Base-by-base conservation (phyloP, 2,329 filamentous ascomycete genomes). In the Domatiomyces catenatus region DNA sequence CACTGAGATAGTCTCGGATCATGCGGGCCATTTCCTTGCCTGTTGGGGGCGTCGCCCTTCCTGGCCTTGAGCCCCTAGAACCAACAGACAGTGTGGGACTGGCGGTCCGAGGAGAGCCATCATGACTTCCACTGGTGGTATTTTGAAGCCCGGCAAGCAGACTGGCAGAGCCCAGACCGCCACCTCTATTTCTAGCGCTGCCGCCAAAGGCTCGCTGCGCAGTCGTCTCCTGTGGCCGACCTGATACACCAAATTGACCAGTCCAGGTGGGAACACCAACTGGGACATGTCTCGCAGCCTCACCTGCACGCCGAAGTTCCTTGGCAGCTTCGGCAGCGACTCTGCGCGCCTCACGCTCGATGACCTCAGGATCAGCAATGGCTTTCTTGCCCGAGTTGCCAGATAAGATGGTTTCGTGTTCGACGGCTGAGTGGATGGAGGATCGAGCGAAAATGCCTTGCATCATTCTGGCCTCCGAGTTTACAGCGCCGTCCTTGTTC, bases 181-280 rank as follows among this genome's bases (percentile, higher is more conserved):
- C 56, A 42, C 56, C 61, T 53, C 56, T 50, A 44, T 52, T 48
- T 26, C 56, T 51, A 18, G 52, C 46, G 19, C 46, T 54, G 10
- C 52, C 61, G n/a, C 63, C 64, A 53, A 66, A 74, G 19, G 67
- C 67, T 0, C 74, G 73, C 18, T 70, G 74, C 51, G 59, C 64
- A 52, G 64, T 71, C 51, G 66, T 69, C 36, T 70, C 72, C 22
- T 79, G 75, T 1, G 84, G 84, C 36, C 84, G 75, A 1, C 89
- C 90, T 3, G 80, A 81, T 47, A 83, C 76, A 8, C 90, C 90
- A 46, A 84, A 80, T 59, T 84, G 79, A 1, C 92, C 90, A 0
- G 90, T 96, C 90, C 90, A 96, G 0, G 90, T 95, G 7, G 92
- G 86, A 0, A 85, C 87, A 6, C 90, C 90, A 28, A 87, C 81